Conservation (phyloP, 139 green algal species). For the Chlorella vulgaris region DNA sequence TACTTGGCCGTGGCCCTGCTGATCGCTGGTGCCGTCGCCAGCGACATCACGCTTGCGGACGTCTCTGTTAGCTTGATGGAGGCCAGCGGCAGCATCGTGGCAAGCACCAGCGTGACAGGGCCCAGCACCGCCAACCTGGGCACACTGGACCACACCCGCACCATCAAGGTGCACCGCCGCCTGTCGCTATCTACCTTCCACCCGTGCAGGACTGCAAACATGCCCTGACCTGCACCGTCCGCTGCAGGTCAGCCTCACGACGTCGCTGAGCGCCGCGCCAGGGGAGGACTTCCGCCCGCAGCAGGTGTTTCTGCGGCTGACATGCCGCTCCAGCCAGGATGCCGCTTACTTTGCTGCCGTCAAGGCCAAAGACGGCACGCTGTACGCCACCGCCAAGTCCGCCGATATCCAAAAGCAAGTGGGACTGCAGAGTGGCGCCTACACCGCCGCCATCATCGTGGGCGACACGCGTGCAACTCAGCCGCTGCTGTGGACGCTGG, state of each 20-base stretch:
- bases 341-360: conserved; percentile 24
- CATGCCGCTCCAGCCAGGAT: not conserved
- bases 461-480: not conserved
- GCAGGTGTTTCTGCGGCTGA: conserved; percentile 30
- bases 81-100: not conserved
- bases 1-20: not conserved
- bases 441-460: conserved; percentile 13
- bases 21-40: not conserved
- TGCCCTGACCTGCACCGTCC: not conserved
- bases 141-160: conserved; percentile 23
- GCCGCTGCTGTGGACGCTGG: conserved; percentile 28
- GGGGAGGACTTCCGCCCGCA: conserved; percentile 18
- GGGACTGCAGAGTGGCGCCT: not conserved
- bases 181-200: too few relatives aligned
- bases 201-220: not conserved
- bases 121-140: not conserved
- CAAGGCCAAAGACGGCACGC: conserved; percentile 30
- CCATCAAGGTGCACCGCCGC: conserved; percentile 11
- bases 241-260: conserved; percentile 4
- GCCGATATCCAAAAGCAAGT: conserved; percentile 25
- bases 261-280: not conserved
- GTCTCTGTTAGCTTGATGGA: conserved; percentile 25
- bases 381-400: conserved; percentile 9
- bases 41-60: conserved; percentile 7
- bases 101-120: not conserved